A percentile compares a stretch with the other conserved stretches of the same genome.
phyloP scores from a whole-genome alignment of 2,329 filamentous ascomycete species.

The Rhinocladiella similis region DNA sequence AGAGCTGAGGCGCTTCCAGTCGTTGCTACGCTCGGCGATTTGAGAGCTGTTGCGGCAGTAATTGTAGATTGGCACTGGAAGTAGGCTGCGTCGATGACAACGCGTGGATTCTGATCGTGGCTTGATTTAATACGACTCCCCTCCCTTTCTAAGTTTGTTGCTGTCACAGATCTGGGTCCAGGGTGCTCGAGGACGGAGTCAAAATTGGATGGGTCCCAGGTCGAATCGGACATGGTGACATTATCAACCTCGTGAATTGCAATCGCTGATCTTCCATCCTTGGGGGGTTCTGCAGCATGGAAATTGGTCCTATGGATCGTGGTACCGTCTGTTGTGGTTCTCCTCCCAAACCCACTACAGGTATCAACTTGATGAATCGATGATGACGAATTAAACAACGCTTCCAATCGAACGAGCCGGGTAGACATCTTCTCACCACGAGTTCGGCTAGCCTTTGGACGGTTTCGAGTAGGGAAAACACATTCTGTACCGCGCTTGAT shows the following conservation, averaged over 20 bases:
- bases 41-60: background rate
- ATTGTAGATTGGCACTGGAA: background rate
- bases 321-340: too few species aligned
- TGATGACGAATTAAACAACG: conserved; percentile 4
- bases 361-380: background rate
- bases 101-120: too few species aligned
- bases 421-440: conserved; percentile 4
- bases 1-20: background rate
- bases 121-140: too few species aligned
- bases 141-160: too few species aligned
- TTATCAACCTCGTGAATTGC: conserved; percentile 1
- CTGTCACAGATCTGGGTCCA: too few species aligned
- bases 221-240: background rate
- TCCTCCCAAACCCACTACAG: too few species aligned
- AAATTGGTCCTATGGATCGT: too few species aligned
- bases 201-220: background rate
- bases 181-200: too few species aligned
- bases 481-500: background rate
- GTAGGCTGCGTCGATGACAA: too few species aligned
- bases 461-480: background rate
- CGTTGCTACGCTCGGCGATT: conserved; percentile 1
- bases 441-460: background rate
- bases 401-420: conserved; percentile 6
- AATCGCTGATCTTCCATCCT: background rate
- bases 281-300: background rate